Evolutionary conservation across 371 early-diverging fungal species (phyloP), one percentile per base, ranked within the genome.

Genomic region (Mycotypha africana): DNA sequence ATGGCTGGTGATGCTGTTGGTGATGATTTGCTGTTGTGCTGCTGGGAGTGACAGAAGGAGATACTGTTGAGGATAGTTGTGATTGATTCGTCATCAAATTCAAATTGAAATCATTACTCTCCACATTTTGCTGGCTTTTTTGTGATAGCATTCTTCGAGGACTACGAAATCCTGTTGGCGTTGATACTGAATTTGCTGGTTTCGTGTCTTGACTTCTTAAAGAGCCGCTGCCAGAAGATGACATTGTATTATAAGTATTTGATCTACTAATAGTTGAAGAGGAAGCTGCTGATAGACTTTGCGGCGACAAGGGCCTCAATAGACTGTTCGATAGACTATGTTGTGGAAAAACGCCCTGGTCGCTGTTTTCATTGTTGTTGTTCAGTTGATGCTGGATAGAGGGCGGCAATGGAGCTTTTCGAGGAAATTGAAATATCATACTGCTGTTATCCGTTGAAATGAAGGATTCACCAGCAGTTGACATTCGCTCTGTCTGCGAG

Each of bases 371-470:
- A n/a, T n/a, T n/a, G n/a, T n/a, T n/a, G n/a, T n/a, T n/a, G n/a
- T n/a, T n/a, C n/a, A n/a, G n/a, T n/a, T n/a, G n/a, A n/a, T n/a
- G n/a, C n/a, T n/a, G n/a, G n/a, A n/a, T n/a, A n/a, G n/a, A n/a
- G 42, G 71, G 71, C 38, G 71, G 71, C 42, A 60, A 32, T 38
- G 71, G 71, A 26, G 71, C 71, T 38, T 67, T 71, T 36, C 71
- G 56, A 26, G 71, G 71, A 40, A 58, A 67, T 33, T 71, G 62
- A 38, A 67, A 71, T 36, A 67, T 39, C 28, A n/a, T n/a, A n/a
- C n/a, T n/a, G n/a, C n/a, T n/a, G n/a, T n/a, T n/a, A n/a, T n/a
- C n/a, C n/a, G n/a, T n/a, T n/a, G n/a, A n/a, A n/a, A n/a, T n/a
- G n/a, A n/a, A n/a, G n/a, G n/a, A n/a, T n/a, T n/a, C n/a, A n/a